Evolutionary conservation across 768 basidiomycete species (phyloP).

Genomic region (Collybia mongolica): DNA sequence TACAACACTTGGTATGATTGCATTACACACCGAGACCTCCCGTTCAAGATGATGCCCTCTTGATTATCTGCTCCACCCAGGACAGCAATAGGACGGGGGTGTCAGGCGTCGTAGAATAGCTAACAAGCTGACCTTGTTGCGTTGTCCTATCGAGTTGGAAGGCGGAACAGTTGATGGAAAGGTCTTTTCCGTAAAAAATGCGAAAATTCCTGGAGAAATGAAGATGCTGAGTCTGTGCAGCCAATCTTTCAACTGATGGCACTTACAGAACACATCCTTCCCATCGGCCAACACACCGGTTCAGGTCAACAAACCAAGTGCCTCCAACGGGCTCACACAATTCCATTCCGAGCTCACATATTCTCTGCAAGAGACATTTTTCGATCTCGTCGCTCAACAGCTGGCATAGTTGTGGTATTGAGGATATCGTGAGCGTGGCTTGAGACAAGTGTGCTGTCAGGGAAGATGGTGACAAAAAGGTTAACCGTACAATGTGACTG

Average conservation of each 20-base stretch:
- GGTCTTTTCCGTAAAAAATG: slow-evolving; percentile 50
- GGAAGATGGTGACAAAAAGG: slow-evolving; percentile 72
- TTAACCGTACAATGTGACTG: slow-evolving; percentile 78
- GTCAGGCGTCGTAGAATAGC: slow-evolving; percentile 35
- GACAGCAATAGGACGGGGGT: slow-evolving; percentile 37
- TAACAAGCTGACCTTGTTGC: slow-evolving; percentile 37
- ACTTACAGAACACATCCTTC: slow-evolving; percentile 76
- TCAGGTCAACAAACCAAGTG: slow-evolving; percentile 78
- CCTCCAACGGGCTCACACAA: slow-evolving; percentile 54
- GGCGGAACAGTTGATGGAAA: slow-evolving; percentile 56
- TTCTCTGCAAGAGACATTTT: slow-evolving; percentile 61
- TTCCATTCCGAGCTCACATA: slow-evolving; percentile 65
- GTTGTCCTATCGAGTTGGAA: slow-evolving; percentile 45
- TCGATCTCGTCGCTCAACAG: slow-evolving; percentile 79
- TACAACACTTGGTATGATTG: background rate
- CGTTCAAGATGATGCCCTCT: slow-evolving; percentile 22
- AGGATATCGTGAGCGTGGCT: slow-evolving; percentile 71
- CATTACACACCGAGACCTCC: background rate
- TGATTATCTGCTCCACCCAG: slow-evolving; percentile 56
- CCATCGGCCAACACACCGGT: slow-evolving; percentile 77
- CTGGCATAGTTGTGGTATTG: slow-evolving; percentile 73
- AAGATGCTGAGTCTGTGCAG: background rate
- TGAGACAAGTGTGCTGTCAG: slow-evolving; percentile 79
- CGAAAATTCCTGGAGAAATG: slow-evolving; percentile 55
- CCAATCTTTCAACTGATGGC: background rate